A percentile compares a stretch with the other conserved stretches of the same genome.
Evolutionary conservation across 331 rosid species (phyloP).

Genomic region (Arachis monticola): DNA sequence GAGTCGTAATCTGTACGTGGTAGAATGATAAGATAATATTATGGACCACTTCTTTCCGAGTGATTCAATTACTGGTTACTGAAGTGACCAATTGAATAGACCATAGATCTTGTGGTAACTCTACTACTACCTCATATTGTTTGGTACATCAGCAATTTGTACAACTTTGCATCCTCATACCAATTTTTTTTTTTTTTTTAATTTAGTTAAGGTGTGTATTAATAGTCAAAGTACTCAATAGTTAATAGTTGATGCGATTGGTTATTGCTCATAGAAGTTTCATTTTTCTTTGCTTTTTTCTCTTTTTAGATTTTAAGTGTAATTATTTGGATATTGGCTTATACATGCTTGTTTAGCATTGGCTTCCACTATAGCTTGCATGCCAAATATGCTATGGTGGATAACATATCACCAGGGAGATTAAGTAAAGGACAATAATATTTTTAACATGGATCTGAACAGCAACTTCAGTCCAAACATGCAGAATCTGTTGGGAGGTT

Average conservation of each 20-base stretch:
- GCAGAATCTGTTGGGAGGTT: background rate
- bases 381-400: background rate
- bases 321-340: no score
- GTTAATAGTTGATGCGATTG: no score
- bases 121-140: background rate
- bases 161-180: no score
- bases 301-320: no score
- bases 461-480: background rate
- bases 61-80: conserved; percentile 10
- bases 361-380: background rate
- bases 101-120: conserved; percentile 23
- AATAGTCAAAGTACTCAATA: no score
- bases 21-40: background rate
- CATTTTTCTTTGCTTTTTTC: no score
- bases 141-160: no score
- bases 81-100: conserved; percentile 40
- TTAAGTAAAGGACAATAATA: background rate
- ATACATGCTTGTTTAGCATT: no score
- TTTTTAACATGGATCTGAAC: background rate
- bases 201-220: no score
- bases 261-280: no score
- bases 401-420: background rate
- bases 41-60: conserved; percentile 52
- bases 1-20: conserved; percentile 30
- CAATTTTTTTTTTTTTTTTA: no score